These are phyloP conservation scores for Hypoxylon sp. DNA, from an alignment of 2,329 filamentous ascomycete genomes.

Conservation along the genomic window DNA sequence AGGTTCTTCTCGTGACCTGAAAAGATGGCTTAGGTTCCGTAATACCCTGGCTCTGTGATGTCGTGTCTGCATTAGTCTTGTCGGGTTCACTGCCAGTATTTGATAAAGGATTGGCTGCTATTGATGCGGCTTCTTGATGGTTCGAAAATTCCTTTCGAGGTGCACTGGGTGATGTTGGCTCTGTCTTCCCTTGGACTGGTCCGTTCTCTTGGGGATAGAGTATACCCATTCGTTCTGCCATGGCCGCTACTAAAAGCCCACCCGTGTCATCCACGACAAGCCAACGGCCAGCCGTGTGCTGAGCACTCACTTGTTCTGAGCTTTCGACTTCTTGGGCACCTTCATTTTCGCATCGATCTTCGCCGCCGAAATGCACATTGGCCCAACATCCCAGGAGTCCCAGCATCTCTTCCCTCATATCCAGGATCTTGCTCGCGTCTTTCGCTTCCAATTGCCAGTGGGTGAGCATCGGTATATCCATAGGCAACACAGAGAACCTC, in stretches of 20 bases:
- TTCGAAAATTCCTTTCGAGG: slow-evolving; percentile 27
- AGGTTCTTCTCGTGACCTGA: slow-evolving; percentile 28
- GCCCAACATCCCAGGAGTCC: slow-evolving; percentile 89
- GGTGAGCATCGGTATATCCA: slow-evolving; percentile 83
- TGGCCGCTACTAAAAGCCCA: slow-evolving; percentile 83
- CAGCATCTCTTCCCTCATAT: slow-evolving; percentile 87
- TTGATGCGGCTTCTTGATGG: slow-evolving; percentile 13
- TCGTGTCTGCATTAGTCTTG: slow-evolving; percentile 3
- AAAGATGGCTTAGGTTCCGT: slow-evolving; percentile 32
- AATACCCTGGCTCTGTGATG: slow-evolving; percentile 6
- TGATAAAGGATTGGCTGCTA: slow-evolving; percentile 3
- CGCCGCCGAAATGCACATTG: slow-evolving; percentile 83
- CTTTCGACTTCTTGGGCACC: slow-evolving; percentile 48
- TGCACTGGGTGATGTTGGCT: slow-evolving; percentile 11
- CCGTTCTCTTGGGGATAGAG: slow-evolving; percentile 67
- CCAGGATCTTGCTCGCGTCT: slow-evolving; percentile 85
- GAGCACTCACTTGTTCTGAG: slow-evolving; percentile 40
- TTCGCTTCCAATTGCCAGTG: slow-evolving; percentile 85
- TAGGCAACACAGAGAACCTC: slow-evolving; percentile 85
- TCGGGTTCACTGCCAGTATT: slow-evolving; percentile 1
- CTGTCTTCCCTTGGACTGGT: slow-evolving; percentile 19
- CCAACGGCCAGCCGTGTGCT: slow-evolving; percentile 71
- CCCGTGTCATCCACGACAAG: slow-evolving; percentile 90
- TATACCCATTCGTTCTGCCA: slow-evolving; percentile 92
- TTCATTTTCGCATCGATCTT: slow-evolving; percentile 51